Evolutionary conservation across 2,329 filamentous ascomycete genomes (phyloP), one percentile per base, ranked within the genome.

Genomic region (Pseudocercospora cruenta): DNA sequence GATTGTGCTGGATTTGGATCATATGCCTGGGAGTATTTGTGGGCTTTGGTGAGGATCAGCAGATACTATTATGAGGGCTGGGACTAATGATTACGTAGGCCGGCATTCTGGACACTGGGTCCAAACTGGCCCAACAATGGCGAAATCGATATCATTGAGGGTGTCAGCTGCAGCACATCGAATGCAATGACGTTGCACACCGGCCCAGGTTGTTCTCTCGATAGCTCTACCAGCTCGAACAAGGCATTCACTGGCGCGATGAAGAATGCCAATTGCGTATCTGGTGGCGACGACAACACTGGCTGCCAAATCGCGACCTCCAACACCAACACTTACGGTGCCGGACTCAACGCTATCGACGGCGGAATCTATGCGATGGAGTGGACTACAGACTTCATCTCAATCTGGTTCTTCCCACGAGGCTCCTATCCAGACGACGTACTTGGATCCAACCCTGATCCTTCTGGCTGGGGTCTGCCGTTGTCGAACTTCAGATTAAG

Each of bases 171-270:
- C n/a, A 72, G 77, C 39, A 68, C 69, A 10, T 59, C 68, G 22
- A 78, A 80, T 64, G 69, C 71, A 33, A 75, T 78, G 68, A 77
- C 78, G 12, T 71, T 80, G 16, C 78, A 80, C 69, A 78, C 78
- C 6, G 64, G 67, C 16, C 65, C 73, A 12, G 73, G 73, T 59
- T 80, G 78, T 72, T 67, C 70, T 3, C 73, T 78, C 51, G 68
- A 70, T 59, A 73, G 76, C 54, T 22, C 47, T 6, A 55, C 22
- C 16, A 55, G 51, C 51, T 55, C 51, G 1, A 73, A 75, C 43
- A 91, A 91, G 55, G 91, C 94, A 83, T 93, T 79, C 89, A 90
- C 36, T 83, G 95, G 16, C 89, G 92, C 81, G 8, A 83, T 89
- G 69, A 68, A 63, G 9, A 74, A 73, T 3, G 65, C 66, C 12